Conservation (phyloP, 139 green algal genomes). For the Asterochloris erici region DNA sequence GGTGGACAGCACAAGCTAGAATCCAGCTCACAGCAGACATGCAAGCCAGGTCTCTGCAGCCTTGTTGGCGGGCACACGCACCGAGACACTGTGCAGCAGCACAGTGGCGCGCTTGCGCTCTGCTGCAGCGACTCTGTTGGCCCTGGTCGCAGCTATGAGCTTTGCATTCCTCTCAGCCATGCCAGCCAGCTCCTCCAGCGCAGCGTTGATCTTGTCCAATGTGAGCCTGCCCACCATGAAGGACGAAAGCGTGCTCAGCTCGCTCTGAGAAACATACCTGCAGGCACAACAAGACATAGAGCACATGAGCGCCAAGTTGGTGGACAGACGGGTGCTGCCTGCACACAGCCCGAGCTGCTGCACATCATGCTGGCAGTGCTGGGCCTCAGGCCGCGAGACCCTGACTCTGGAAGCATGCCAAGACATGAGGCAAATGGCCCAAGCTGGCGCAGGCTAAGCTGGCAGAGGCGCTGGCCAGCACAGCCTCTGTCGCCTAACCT, state of each 20-base stretch:
- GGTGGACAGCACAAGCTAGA: neutral
- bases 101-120: slow-evolving; percentile 62
- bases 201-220: slow-evolving; percentile 67
- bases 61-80: slow-evolving; percentile 7
- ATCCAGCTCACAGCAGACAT: neutral
- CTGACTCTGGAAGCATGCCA: too few relatives aligned
- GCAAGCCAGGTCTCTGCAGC: neutral
- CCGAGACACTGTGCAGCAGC: slow-evolving; percentile 46
- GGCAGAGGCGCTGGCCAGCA: neutral
- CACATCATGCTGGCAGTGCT: too few relatives aligned
- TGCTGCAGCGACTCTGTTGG: slow-evolving; percentile 30
- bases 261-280: slow-evolving; percentile 59
- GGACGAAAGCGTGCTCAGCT: slow-evolving; percentile 50
- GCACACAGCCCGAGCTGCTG: too few relatives aligned
- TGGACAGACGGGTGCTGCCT: too few relatives aligned
- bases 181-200: slow-evolving; percentile 62
- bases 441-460: too few relatives aligned
- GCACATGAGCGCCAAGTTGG: neutral
- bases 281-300: neutral
- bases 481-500: slow-evolving; percentile 4
- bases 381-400: too few relatives aligned
- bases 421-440: too few relatives aligned
- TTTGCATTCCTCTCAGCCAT: slow-evolving; percentile 42
- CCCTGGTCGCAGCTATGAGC: slow-evolving; percentile 35
- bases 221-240: slow-evolving; percentile 70